A percentile compares a stretch with the other conserved stretches of the same genome.
These are phyloP conservation scores for Puya raimondii DNA, from an alignment of 176 grass and related monocot genomes.

Conservation along the genomic window DNA sequence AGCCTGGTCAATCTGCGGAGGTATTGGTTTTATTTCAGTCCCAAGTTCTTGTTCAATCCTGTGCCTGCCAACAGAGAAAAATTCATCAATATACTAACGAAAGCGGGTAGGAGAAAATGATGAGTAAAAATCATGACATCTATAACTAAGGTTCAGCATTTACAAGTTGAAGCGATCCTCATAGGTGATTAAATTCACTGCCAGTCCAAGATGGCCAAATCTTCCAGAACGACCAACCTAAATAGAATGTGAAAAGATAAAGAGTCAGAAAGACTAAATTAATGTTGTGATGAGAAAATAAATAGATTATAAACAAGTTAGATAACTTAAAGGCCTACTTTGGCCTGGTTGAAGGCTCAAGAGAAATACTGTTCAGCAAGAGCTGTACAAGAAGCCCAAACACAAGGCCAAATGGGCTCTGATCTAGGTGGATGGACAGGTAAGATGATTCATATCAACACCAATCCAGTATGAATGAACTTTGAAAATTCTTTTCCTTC, in stretches of 20 bases:
- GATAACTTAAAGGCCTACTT: too few relatives aligned
- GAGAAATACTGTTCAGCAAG: neutral
- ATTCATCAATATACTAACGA: slow-evolving; percentile 1
- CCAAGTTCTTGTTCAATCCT: slow-evolving; percentile 90
- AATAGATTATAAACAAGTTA: too few relatives aligned
- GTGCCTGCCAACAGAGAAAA: slow-evolving; percentile 33
- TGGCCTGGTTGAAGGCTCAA: too few relatives aligned
- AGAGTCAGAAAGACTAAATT: too few relatives aligned
- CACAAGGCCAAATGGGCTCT: neutral
- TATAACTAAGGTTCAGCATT: slow-evolving; percentile 6
- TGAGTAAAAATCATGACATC: neutral
- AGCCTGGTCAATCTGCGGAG: slow-evolving; percentile 75
- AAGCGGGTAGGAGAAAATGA: slow-evolving; percentile 4
- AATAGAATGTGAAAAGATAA: neutral
- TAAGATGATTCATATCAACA: neutral
- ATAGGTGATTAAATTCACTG: slow-evolving; percentile 84
- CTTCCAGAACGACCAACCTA: slow-evolving; percentile 92
- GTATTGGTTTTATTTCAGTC: slow-evolving; percentile 89
- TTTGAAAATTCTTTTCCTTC: neutral
- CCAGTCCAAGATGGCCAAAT: slow-evolving; percentile 88
- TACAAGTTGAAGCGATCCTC: slow-evolving; percentile 96
- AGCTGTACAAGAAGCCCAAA: neutral
- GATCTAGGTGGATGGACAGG: neutral
- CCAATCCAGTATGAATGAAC: neutral
- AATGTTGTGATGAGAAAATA: too few relatives aligned